Base-by-base conservation (phyloP, 306 rosid genomes). In the Cucurbita maxima region DNA sequence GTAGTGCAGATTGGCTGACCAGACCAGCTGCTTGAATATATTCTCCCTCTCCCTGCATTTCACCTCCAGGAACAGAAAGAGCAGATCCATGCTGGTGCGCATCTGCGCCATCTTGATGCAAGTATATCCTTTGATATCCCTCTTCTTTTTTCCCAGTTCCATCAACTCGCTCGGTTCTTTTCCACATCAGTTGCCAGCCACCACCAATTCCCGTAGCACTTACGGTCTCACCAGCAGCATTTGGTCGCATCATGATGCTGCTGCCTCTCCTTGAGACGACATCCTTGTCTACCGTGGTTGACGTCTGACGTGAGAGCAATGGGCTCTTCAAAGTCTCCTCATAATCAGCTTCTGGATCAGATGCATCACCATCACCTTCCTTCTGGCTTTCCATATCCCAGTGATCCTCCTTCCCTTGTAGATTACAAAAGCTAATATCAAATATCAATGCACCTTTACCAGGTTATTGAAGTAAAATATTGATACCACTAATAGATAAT, bases 101-200 rank as follows among this genome's bases (percentile, higher is more conserved):
- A 19, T 76, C 76, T 6, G 76, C 71, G 37, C 80, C 71, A 25
- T 80, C 80, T 67, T 83, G 81, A 45, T 79, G 86, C 72, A 83
- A 41, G 76, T 79, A 79, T 16, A 83, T 79, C 76, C 86, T 73
- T 41, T 83, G 75, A 48, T 58, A 83, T 44, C 75, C 86, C 73
- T 71, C 86, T 79, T 72, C 78, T 57, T 19, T 83, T 53, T 77
- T 77, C 54, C 83, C 86, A 37, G 74, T 77, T 50, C 70, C 76
- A 13, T 75, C 78, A 58, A 72, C 72, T 6, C 58, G 76, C 15
- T 82, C 83, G 7, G 79, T 66, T 51, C 71, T 77, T 18, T 79
- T 79, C 70, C 82, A 83, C 7, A 82, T 80, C 75, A 79, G 54
- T 22, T 77, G 83, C 86, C 83, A 83, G 19, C 86, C 86, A n/a